Conservation (phyloP, 257 asterid species). For the Solanum ahanhuiri region DNA sequence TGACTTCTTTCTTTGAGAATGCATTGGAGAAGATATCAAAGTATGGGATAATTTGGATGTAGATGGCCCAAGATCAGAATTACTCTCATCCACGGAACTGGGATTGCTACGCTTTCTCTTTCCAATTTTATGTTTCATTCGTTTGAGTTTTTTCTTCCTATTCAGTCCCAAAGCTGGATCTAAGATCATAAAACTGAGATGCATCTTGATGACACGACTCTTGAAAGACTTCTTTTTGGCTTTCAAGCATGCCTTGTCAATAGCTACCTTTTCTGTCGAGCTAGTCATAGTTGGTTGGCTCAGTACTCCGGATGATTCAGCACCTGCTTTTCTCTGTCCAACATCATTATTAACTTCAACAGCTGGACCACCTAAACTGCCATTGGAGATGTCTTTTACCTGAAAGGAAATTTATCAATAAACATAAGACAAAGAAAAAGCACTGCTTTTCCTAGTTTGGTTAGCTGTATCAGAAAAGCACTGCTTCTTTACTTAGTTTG, state of each 20-base stretch:
- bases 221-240: constrained; percentile 36
- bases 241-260: constrained; percentile 13
- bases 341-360: constrained; percentile 9
- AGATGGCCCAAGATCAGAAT: constrained; percentile 28
- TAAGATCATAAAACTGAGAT: constrained; percentile 58
- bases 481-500: not conserved
- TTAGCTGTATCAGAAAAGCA: not conserved
- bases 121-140: constrained; percentile 12
- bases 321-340: constrained; percentile 7
- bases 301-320: not conserved
- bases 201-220: constrained; percentile 19
- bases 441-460: not conserved
- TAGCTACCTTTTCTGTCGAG: constrained; percentile 4
- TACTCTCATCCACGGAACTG: constrained; percentile 13
- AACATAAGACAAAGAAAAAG: not conserved
- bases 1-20: constrained; percentile 10
- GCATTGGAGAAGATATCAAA: not conserved
- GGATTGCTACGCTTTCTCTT: constrained; percentile 10
- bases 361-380: constrained; percentile 8
- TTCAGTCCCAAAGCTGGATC: constrained; percentile 29
- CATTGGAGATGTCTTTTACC: constrained; percentile 27
- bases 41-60: constrained; percentile 20
- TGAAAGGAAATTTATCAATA: not conserved
- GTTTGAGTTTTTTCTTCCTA: constrained; percentile 39
- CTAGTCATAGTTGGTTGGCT: not conserved